These are phyloP conservation scores for Lepidopterella palustris DNA, from an alignment of 495 filamentous ascomycete species.

Conservation along the genomic window DNA sequence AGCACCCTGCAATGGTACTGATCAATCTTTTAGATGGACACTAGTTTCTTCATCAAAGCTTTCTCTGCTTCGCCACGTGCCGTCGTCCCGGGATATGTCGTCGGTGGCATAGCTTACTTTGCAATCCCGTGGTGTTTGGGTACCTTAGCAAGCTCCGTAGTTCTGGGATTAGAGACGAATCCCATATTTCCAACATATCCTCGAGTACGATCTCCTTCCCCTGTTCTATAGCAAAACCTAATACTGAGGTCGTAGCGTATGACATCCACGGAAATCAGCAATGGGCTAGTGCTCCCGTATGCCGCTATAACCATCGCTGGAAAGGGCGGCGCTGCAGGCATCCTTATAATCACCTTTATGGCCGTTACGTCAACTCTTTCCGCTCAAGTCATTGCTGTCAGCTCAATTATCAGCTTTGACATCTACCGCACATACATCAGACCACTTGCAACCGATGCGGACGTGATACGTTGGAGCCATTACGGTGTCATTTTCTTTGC, in stretches of 20 bases:
- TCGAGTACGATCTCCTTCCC: constrained; percentile 23
- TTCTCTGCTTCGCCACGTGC: constrained; percentile 39
- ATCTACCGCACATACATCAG: constrained; percentile 46
- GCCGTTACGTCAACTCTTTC: constrained; percentile 42
- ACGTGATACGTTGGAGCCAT: constrained; percentile 39
- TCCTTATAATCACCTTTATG: constrained; percentile 44
- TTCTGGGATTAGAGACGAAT: constrained; percentile 39
- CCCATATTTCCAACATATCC: constrained; percentile 43
- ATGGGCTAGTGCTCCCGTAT: constrained; percentile 42
- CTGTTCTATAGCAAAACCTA: not conserved
- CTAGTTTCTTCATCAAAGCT: constrained; percentile 44
- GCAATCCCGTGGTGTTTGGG: constrained; percentile 43
- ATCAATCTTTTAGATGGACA: too few species aligned
- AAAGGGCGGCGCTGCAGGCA: constrained; percentile 40
- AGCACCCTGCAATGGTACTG: too few species aligned
- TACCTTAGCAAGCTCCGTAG: constrained; percentile 41
- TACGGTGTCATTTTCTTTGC: constrained; percentile 44
- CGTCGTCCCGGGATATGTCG: constrained; percentile 42
- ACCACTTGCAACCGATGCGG: constrained; percentile 35
- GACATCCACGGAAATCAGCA: constrained; percentile 37
- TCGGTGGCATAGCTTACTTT: constrained; percentile 44
- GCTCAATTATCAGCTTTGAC: constrained; percentile 39
- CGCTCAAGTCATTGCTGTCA: constrained; percentile 42
- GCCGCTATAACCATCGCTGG: constrained; percentile 41
- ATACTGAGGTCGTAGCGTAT: constrained; percentile 33